Evolutionary conservation across 1,284 basidiomycete genomes (phyloP).

Genomic region (Taiwanofungus camphoratus): DNA sequence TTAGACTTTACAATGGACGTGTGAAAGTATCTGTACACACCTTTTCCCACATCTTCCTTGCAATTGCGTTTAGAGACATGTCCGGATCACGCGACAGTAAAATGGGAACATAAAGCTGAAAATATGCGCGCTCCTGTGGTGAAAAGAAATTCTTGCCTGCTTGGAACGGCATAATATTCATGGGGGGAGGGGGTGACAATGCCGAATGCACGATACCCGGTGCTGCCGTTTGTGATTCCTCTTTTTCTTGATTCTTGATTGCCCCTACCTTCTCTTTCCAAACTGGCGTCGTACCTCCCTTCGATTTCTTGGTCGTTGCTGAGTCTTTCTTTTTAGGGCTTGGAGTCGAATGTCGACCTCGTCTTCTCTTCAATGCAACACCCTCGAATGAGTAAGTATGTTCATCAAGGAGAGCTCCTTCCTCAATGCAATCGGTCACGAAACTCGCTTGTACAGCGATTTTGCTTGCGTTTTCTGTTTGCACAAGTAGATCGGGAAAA

Average conservation of each 20-base stretch:
- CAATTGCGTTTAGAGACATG: slow-evolving; percentile 27
- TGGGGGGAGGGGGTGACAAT: slow-evolving; percentile 40
- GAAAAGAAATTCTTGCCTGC: slow-evolving; percentile 38
- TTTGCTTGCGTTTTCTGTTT: slow-evolving; percentile 30
- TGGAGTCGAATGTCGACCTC: slow-evolving; percentile 13
- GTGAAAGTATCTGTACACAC: slow-evolving; percentile 25
- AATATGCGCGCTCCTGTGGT: slow-evolving; percentile 40
- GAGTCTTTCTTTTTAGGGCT: slow-evolving; percentile 2
- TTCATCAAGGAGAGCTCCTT: slow-evolving; percentile 41
- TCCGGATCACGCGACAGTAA: slow-evolving; percentile 35
- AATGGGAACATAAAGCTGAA: slow-evolving; percentile 27
- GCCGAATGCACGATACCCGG: slow-evolving; percentile 22
- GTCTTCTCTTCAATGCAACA: slow-evolving; percentile 14
- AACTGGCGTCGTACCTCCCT: neutral
- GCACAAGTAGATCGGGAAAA: slow-evolving; percentile 40
- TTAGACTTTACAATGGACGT: too few relatives aligned
- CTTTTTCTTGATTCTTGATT: neutral
- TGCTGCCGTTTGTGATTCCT: neutral
- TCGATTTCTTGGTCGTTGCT: slow-evolving; percentile 1
- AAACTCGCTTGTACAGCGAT: slow-evolving; percentile 46
- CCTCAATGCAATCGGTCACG: slow-evolving; percentile 47
- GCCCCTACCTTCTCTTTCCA: neutral
- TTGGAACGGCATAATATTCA: slow-evolving; percentile 21
- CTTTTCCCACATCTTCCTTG: slow-evolving; percentile 32
- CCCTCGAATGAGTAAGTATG: slow-evolving; percentile 28